These are phyloP conservation scores for Dentipellis fragilis DNA, from an alignment of 768 basidiomycete species.

Conservation along the genomic window DNA sequence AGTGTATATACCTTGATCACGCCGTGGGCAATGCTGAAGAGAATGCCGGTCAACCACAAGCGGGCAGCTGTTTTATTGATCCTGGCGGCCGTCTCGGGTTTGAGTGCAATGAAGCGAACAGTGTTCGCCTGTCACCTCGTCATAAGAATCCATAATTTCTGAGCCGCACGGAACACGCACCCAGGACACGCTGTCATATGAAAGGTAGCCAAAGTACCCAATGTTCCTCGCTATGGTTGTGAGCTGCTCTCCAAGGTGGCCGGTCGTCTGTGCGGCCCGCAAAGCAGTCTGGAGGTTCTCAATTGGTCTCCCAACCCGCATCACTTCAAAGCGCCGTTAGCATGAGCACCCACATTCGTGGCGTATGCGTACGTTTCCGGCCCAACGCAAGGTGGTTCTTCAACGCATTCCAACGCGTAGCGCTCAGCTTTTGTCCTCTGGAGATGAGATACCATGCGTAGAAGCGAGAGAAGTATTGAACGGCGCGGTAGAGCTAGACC, in stretches of 20 bases:
- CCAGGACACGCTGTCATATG: conserved; percentile 80
- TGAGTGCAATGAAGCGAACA: conserved; percentile 53
- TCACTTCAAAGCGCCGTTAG: conserved; percentile 43
- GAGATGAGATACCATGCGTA: conserved; percentile 73
- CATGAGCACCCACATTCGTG: background rate
- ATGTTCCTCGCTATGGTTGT: conserved; percentile 77
- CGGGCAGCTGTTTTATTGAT: conserved; percentile 62
- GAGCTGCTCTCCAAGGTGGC: conserved; percentile 59
- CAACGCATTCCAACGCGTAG: conserved; percentile 71
- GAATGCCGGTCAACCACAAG: conserved; percentile 84
- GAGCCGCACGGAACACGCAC: conserved; percentile 31
- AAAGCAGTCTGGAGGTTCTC: conserved; percentile 91
- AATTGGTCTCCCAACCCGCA: conserved; percentile 88
- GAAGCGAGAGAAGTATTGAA: conserved; percentile 88
- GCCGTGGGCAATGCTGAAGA: conserved; percentile 66
- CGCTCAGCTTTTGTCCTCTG: conserved; percentile 60
- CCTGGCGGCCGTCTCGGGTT: conserved; percentile 48
- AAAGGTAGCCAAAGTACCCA: conserved; percentile 80
- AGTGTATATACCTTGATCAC: conserved; percentile 46
- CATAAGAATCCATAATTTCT: background rate
- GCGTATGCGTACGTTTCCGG: conserved; percentile 56
- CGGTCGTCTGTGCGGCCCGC: conserved; percentile 47
- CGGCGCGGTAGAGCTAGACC: conserved; percentile 69
- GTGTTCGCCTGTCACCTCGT: conserved; percentile 41
- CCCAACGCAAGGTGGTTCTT: conserved; percentile 79